Conservation (phyloP, 1,139 yeast species). For the Pichia sp. region DNA sequence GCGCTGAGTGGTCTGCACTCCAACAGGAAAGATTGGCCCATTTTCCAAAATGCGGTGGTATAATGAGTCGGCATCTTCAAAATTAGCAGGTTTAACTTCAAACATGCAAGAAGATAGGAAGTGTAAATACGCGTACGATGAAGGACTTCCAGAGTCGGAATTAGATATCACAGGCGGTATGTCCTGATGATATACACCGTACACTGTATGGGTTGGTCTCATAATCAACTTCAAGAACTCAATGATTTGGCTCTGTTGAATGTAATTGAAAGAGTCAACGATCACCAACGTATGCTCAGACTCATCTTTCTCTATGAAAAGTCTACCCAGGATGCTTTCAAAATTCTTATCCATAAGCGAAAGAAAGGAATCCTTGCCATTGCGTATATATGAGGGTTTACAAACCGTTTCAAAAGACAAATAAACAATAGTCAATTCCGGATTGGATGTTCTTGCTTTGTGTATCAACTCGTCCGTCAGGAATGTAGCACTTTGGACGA, state of each 20-base stretch:
- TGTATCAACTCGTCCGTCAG: constrained; percentile 56
- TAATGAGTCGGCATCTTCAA: constrained; percentile 45
- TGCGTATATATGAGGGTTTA: constrained; percentile 45
- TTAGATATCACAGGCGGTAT: constrained; percentile 43
- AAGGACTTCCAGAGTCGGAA: constrained; percentile 19
- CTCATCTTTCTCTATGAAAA: constrained; percentile 1
- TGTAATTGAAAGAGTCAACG: constrained; percentile 66
- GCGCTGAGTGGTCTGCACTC: constrained; percentile 40
- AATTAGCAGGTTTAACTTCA: constrained; percentile 45
- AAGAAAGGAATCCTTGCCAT: constrained; percentile 37
- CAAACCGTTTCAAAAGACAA: constrained; percentile 58
- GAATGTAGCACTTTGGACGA: constrained; percentile 60
- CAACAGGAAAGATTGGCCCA: constrained; percentile 41
- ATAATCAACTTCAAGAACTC: constrained; percentile 52
- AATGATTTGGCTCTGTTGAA: constrained; percentile 45
- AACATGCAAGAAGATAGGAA: constrained; percentile 73
- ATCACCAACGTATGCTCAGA: constrained; percentile 38
- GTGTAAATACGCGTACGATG: constrained; percentile 35
- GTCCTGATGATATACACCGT: constrained; percentile 61
- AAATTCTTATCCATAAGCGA: constrained; percentile 38
- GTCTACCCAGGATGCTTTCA: constrained; percentile 12
- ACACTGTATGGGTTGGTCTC: constrained; percentile 50
- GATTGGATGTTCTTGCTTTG: constrained; percentile 33
- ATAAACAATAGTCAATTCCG: constrained; percentile 36
- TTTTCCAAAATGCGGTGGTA: constrained; percentile 35